Conservation (phyloP, 176 grass and related monocot genomes). For the Oryza longistaminata region DNA sequence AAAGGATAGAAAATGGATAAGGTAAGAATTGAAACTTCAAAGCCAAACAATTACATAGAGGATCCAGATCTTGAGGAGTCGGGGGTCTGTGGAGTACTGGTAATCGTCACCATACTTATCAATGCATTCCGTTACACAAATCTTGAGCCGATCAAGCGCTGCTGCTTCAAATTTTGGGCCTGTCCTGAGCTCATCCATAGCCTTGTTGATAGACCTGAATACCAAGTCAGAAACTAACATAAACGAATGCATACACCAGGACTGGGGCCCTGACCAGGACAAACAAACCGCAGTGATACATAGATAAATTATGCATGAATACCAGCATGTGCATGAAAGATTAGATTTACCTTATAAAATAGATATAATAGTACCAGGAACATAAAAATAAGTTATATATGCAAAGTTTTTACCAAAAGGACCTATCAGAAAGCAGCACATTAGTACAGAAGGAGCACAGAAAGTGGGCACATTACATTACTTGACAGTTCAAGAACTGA, state of each 20-base stretch:
- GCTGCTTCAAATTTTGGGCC: conserved; percentile 12
- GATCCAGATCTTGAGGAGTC: conserved; percentile 89
- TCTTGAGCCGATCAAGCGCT: conserved; percentile 43
- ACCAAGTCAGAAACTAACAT: conserved; percentile 27
- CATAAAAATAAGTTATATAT: not conserved
- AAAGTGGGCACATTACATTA: not conserved
- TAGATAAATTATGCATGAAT: not conserved
- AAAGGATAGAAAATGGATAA: not conserved
- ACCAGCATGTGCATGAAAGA: not conserved
- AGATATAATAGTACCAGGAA: not conserved
- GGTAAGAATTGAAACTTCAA: conserved; percentile 2
- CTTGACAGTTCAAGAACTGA: not conserved
- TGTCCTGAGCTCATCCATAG: conserved; percentile 47
- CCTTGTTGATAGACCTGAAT: conserved; percentile 67
- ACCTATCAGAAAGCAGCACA: too few species aligned
- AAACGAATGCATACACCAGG: conserved; percentile 18
- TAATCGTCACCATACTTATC: conserved; percentile 58
- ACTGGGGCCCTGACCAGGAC: too few species aligned
- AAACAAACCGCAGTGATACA: not conserved
- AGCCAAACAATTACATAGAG: conserved; percentile 64
- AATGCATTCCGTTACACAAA: conserved; percentile 62
- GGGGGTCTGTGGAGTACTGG: conserved; percentile 64
- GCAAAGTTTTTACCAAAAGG: not conserved
- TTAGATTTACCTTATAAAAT: not conserved
- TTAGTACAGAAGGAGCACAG: not conserved